Percentiles rank a stretch among this genome's conserved stretches.
Conservation (phyloP, 2,329 filamentous ascomycete species). For the Colletotrichum gigasporum region DNA sequence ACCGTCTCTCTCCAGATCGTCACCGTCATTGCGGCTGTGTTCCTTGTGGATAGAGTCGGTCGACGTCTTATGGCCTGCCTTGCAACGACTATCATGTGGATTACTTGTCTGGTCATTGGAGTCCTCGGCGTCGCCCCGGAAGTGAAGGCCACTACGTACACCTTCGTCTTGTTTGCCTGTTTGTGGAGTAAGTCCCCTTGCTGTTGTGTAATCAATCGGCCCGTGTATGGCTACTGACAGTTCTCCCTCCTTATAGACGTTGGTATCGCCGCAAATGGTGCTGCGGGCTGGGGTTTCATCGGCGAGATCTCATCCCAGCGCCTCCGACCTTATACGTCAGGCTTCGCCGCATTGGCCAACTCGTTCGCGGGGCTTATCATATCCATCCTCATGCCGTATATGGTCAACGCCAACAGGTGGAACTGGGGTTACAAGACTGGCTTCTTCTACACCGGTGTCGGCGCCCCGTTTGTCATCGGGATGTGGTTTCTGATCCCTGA, state of each 20-base stretch:
- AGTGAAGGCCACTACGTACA: slow-evolving; percentile 8
- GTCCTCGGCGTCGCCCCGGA: slow-evolving; percentile 15
- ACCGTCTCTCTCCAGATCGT: slow-evolving; percentile 33
- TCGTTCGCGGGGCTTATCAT: slow-evolving; percentile 33
- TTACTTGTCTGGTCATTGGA: slow-evolving; percentile 27
- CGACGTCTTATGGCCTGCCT: slow-evolving; percentile 31
- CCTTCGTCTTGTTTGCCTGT: slow-evolving; percentile 32
- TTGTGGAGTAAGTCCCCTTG: slow-evolving; percentile 25
- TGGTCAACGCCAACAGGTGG: slow-evolving; percentile 42
- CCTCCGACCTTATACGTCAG: slow-evolving; percentile 42
- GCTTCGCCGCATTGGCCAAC: slow-evolving; percentile 38
- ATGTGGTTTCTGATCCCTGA: slow-evolving; percentile 32
- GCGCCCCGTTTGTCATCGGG: slow-evolving; percentile 40
- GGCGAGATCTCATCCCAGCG: slow-evolving; percentile 47
- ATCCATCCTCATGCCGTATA: slow-evolving; percentile 40
- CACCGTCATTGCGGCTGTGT: slow-evolving; percentile 23
- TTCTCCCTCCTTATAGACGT: slow-evolving; percentile 30
- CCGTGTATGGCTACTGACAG: too few species aligned
- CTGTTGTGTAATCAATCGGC: background rate
- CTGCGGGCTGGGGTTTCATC: slow-evolving; percentile 41
- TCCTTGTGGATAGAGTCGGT: slow-evolving; percentile 27
- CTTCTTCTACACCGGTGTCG: slow-evolving; percentile 41
- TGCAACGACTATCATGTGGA: slow-evolving; percentile 25
- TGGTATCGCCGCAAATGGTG: slow-evolving; percentile 38
- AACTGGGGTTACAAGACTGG: slow-evolving; percentile 43